phyloP scores from a whole-genome alignment of 306 rosid genomes.

The Dryas alaskensis region DNA sequence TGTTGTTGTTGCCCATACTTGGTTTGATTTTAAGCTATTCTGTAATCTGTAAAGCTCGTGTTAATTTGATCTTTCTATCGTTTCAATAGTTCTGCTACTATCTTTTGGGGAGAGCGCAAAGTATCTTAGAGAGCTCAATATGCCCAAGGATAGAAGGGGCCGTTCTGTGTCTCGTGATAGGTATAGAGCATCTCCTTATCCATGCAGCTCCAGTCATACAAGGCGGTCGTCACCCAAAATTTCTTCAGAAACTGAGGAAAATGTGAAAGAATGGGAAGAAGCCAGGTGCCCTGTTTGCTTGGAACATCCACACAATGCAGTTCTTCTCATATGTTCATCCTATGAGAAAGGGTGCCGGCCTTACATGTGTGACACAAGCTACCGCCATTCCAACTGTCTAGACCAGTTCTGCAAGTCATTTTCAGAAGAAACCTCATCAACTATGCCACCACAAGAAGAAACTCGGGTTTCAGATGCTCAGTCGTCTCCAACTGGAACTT shows the following conservation, averaged over 20 bases:
- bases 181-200: conserved; percentile 70
- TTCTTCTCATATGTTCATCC: conserved; percentile 88
- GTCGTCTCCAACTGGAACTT: conserved; percentile 24
- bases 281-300: conserved; percentile 96
- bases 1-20: neutral
- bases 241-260: conserved; percentile 55
- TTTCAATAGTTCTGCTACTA: neutral
- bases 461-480: conserved; percentile 30
- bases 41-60: neutral
- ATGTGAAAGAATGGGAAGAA: conserved; percentile 88
- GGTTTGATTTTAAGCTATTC: neutral
- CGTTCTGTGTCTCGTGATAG: conserved; percentile 75
- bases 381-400: conserved; percentile 96
- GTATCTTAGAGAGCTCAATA: conserved; percentile 27
- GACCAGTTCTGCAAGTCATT: conserved; percentile 91
- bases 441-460: conserved; percentile 42
- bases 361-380: conserved; percentile 96
- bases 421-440: conserved; percentile 46
- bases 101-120: conserved; percentile 16
- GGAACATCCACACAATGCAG: conserved; percentile 99
- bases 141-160: conserved; percentile 96
- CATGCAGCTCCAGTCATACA: conserved; percentile 67
- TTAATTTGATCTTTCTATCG: conserved; percentile 9
- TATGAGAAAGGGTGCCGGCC: conserved; percentile 94
- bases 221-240: conserved; percentile 39